These are phyloP conservation scores for Diplodia sapinea DNA, from an alignment of 2,329 filamentous ascomycete genomes.

Conservation along the genomic window DNA sequence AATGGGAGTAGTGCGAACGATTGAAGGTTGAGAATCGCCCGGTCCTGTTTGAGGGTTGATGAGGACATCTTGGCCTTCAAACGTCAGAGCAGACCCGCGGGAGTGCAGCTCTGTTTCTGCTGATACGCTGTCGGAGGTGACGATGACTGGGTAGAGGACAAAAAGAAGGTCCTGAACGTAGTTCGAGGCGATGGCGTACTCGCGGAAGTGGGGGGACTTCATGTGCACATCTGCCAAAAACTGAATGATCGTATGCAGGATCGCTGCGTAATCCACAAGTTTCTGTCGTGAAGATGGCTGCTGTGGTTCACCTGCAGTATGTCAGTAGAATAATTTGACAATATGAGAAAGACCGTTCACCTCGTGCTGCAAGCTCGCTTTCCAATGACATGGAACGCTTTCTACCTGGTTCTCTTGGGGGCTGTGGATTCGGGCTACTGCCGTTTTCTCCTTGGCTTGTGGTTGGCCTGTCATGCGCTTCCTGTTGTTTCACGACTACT, in stretches of 20 bases:
- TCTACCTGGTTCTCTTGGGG: constrained; percentile 47
- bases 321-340: neutral
- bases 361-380: constrained; percentile 56
- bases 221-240: constrained; percentile 80
- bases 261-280: constrained; percentile 63
- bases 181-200: constrained; percentile 79
- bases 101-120: constrained; percentile 88
- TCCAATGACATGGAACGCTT: constrained; percentile 71
- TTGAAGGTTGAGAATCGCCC: constrained; percentile 62
- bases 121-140: constrained; percentile 81
- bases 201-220: constrained; percentile 78
- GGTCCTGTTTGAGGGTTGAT: constrained; percentile 75
- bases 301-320: constrained; percentile 6
- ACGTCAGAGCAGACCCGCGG: constrained; percentile 77
- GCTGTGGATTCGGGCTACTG: neutral
- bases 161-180: constrained; percentile 81
- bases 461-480: constrained; percentile 15
- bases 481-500: constrained; percentile 57
- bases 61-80: constrained; percentile 84
- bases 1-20: constrained; percentile 74
- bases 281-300: constrained; percentile 31
- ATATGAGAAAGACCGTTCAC: constrained; percentile 33
- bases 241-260: constrained; percentile 76
- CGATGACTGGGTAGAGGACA: constrained; percentile 84
- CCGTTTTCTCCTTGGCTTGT: constrained; percentile 42